Percentiles rank a stretch among this genome's conserved stretches.
Conservation (phyloP, 192 early-diverging fungal species). For the Coemansia sp. region DNA sequence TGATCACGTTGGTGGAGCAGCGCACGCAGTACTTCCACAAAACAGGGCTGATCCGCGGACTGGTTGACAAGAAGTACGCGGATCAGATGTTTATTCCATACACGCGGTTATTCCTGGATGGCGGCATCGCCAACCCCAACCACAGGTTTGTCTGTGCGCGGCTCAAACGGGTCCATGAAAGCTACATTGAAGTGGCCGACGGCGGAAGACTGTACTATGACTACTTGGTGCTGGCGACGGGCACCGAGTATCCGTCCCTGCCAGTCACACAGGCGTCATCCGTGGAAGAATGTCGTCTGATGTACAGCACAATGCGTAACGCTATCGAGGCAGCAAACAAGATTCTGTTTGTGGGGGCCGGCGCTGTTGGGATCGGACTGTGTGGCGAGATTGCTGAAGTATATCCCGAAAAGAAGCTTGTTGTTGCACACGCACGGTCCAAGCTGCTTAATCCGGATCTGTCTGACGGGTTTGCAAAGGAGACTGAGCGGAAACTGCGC, state of each 20-base stretch:
- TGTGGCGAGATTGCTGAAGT: conserved; percentile 60
- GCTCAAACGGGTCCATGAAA: conserved; percentile 45
- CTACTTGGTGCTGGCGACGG: conserved; percentile 70
- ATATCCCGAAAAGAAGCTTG: conserved; percentile 53
- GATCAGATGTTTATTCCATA: conserved; percentile 60
- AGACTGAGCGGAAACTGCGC: conserved; percentile 20
- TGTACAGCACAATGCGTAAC: conserved; percentile 35
- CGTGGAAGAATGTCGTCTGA: conserved; percentile 28
- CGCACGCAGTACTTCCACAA: conserved; percentile 61
- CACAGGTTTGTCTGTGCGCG: conserved; percentile 57
- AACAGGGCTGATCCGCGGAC: conserved; percentile 56
- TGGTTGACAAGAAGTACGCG: conserved; percentile 54
- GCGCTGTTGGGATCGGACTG: conserved; percentile 60
- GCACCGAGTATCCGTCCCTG: conserved; percentile 57
- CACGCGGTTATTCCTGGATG: conserved; percentile 48
- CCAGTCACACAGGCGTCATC: conserved; percentile 52
- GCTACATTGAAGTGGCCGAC: conserved; percentile 57
- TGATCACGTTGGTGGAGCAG: conserved; percentile 59
- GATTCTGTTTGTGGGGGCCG: conserved; percentile 70
- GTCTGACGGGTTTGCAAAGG: conserved; percentile 23
- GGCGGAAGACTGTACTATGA: conserved; percentile 61
- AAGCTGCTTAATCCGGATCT: conserved; percentile 39
- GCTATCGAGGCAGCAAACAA: conserved; percentile 56
- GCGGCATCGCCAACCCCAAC: conserved; percentile 15
- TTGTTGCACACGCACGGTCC: conserved; percentile 41